Evolutionary conservation across 441 rosid genomes (phyloP).

Genomic region (Mallotus repandus): DNA sequence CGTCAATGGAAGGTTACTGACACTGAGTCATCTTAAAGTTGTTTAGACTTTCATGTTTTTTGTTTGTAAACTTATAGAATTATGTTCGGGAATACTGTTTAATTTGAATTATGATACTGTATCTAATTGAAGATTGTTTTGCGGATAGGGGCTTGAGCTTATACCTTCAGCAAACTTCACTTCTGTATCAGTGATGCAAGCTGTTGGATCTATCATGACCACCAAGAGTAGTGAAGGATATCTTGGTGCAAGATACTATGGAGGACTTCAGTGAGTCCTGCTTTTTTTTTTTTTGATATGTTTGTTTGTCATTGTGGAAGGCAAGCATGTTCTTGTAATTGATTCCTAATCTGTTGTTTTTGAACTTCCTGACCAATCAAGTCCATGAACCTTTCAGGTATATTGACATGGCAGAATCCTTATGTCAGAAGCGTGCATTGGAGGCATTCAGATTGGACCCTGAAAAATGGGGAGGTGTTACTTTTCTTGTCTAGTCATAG

Average conservation of each 20-base stretch:
- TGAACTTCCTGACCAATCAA: not conserved
- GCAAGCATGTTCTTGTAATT: not conserved
- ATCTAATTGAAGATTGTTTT: constrained; percentile 30
- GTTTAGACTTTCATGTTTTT: too few species aligned
- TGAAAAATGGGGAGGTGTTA: constrained; percentile 89
- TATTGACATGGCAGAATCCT: constrained; percentile 89
- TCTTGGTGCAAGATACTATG: constrained; percentile 96
- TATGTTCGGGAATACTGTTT: not conserved
- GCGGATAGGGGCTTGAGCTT: constrained; percentile 77
- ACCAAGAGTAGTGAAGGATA: constrained; percentile 97
- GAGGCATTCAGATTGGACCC: constrained; percentile 90
- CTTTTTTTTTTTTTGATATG: constrained; percentile 9
- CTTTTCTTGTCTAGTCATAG: not conserved
- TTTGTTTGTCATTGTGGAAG: constrained; percentile 1
- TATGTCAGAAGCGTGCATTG: constrained; percentile 88
- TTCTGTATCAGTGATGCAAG: constrained; percentile 89
- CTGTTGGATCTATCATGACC: constrained; percentile 90
- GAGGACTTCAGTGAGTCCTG: constrained; percentile 78
- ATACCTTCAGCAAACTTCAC: constrained; percentile 96
- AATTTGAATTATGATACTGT: not conserved
- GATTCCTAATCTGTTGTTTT: not conserved
- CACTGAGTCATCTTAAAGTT: too few species aligned
- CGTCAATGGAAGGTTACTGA: constrained; percentile 86
- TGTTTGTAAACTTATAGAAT: not conserved
- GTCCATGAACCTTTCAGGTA: constrained; percentile 43